phyloP scores from a whole-genome alignment of 441 rosid genomes.

The Syzygium malaccense region DNA sequence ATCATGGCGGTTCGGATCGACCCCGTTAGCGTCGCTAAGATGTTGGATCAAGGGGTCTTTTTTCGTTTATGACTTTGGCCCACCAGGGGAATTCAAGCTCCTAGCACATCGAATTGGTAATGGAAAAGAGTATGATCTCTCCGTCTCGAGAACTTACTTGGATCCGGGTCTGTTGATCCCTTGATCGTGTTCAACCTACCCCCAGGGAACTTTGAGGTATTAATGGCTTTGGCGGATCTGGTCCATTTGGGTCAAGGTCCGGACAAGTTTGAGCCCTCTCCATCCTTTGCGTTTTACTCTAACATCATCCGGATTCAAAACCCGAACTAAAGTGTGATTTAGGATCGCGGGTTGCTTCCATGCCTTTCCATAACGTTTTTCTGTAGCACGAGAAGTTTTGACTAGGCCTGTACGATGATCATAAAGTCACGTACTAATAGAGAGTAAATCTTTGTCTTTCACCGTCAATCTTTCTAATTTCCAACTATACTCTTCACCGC shows the following conservation, averaged over 20 bases:
- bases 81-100: not conserved
- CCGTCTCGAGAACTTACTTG: not conserved
- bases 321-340: not conserved
- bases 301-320: not conserved
- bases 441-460: not conserved
- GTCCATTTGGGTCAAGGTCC: not conserved
- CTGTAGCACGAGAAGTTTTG: not conserved
- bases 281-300: not conserved
- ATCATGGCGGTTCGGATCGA: not conserved
- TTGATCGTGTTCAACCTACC: not conserved
- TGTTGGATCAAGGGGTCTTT: not conserved
- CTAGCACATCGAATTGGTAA: not conserved
- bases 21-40: not conserved
- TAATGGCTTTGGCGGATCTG: not conserved
- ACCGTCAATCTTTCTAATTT: no score
- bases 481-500: no score
- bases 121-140: not conserved
- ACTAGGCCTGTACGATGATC: not conserved
- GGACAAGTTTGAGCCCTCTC: not conserved
- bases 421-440: not conserved
- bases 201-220: not conserved
- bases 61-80: not conserved
- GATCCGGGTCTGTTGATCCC: not conserved
- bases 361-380: not conserved
- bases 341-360: not conserved